Evolutionary conservation across 257 asterid genomes (phyloP), one percentile per base, ranked within the genome.

Genomic region (Lycium barbarum): DNA sequence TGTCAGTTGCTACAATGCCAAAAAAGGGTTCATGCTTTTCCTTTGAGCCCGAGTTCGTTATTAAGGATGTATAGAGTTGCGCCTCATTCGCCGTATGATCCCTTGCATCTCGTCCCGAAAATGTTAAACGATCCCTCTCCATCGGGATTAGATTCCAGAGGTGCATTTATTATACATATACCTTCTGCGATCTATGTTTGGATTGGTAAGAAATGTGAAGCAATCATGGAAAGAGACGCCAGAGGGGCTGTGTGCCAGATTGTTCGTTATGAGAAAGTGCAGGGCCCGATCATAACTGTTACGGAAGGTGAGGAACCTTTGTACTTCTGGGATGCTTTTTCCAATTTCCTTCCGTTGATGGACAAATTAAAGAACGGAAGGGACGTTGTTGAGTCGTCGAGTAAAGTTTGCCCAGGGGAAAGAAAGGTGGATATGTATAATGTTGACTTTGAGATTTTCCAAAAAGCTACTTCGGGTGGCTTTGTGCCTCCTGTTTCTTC

Each of bases 41-140:
- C 93, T 84, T 66, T 90, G 81, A 90, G 93, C 82, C 93, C 91
- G 40, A 88, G 88, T 84, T 90, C 93, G 0, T 82, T 90, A 54
- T 49, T 90, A 80, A 84, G 93, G 85, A 87, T 90, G 90, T 88
- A 85, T 59, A 84, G 93, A 86, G 65, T 90, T 33, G 85, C 93
- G 63, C 93, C 93, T 33, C 93, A 90, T 82, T 90, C 93, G 36
- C 91, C 93, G 2, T 90, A 90, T 57, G 93, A 90, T 83, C 91
- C 93, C 9, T 83, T 90, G 87, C 91, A 90, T 88, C 90, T 90
- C 84, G 93, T 88, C 66, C 91, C 93, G 7, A 90, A 88, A 83
- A 88, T 90, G 90, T 86, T 87, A 83, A 88, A 87, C 74, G 90
- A 90, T 81, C 93, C 93, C 74, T 87, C 90, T 76, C 88, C 90